Evolutionary conservation across 2,329 filamentous ascomycete genomes (phyloP), one percentile per base, ranked within the genome.

Genomic region (Colletotrichum cordylinicola): DNA sequence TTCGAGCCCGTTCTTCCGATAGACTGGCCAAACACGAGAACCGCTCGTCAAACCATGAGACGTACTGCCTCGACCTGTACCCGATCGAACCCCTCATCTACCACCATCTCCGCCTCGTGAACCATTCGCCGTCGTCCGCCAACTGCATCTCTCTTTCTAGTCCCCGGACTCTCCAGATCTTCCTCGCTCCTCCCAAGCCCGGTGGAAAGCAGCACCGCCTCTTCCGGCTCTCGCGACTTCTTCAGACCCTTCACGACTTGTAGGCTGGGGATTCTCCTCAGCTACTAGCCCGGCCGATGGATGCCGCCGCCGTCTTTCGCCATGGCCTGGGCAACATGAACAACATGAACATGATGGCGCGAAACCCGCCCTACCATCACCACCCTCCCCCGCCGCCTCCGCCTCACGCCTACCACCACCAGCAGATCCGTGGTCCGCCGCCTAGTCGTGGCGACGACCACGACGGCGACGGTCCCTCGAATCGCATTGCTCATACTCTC

Each of bases 401-500:
- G 70, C 64, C 70, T 27, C 80, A 78, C 29, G 80, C 77, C 69
- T 80, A 79, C 76, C 83, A 77, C 76, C 83, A 77, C 69, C 79
- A 80, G 69, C 80, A 82, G 61, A 81, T 84, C 33, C 81, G 82
- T 64, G 81, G 72, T 65, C 79, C 80, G 48, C 80, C 80, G 35
- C 78, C 80, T 16, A 77, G 79, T 15, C 82, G 83, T 52, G 86
- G 88, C 65, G 87, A 88, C 55, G 83, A 85, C 37, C 86, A 83
- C 61, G 90, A 91, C 75, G 86, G 81, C 70, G 90, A 91, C 75
- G 85, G 88, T 80, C 84, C 88, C 79, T 85, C 90, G 73, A 88
- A 91, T 81, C 89, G 94, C 79, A 93, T 96, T 79, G 94, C 94
- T 35, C 94, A 96, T 82, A 96, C 94, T 8, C 85, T 96, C 80